Conservation (phyloP, 2,329 filamentous ascomycete species). For the Alternaria sp. region DNA sequence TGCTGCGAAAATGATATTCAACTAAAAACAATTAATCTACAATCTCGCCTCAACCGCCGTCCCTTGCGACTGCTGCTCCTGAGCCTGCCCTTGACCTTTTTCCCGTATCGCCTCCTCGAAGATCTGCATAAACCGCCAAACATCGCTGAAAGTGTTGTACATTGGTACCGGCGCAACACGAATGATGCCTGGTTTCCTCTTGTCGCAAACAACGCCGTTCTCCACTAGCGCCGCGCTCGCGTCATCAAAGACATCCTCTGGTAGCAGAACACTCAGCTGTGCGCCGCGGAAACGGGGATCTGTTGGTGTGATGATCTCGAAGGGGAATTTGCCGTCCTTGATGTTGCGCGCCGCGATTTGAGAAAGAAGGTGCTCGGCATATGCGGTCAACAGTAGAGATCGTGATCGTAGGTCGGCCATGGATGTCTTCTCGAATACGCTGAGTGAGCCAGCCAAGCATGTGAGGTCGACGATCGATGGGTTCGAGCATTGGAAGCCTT, state of each 20-base stretch:
- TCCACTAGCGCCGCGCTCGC: constrained; percentile 70
- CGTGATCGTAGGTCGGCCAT: constrained; percentile 74
- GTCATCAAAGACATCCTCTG: constrained; percentile 70
- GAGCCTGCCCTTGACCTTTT: constrained; percentile 9
- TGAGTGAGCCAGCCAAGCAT: constrained; percentile 73
- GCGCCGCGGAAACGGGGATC: constrained; percentile 73
- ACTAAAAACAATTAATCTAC: neutral
- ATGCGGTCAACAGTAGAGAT: constrained; percentile 75
- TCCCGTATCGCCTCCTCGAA: constrained; percentile 54
- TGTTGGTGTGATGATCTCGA: constrained; percentile 69
- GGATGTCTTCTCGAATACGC: constrained; percentile 73
- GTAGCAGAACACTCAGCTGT: constrained; percentile 77
- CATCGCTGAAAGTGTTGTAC: constrained; percentile 81
- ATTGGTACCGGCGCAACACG: constrained; percentile 82
- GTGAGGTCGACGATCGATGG: constrained; percentile 80
- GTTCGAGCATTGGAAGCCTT: constrained; percentile 84
- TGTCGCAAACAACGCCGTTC: constrained; percentile 77
- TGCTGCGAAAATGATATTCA: neutral
- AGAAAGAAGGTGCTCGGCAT: constrained; percentile 52
- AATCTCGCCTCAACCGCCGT: constrained; percentile 16
- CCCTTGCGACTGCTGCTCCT: constrained; percentile 7
- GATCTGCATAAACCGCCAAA: constrained; percentile 54
- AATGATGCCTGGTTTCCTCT: constrained; percentile 84
- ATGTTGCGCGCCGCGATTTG: constrained; percentile 30
- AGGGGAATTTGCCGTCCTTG: constrained; percentile 38